A percentile compares a stretch with the other conserved stretches of the same genome.
Evolutionary conservation across 257 asterid genomes (phyloP).

Genomic region (Solanum etuberosum): DNA sequence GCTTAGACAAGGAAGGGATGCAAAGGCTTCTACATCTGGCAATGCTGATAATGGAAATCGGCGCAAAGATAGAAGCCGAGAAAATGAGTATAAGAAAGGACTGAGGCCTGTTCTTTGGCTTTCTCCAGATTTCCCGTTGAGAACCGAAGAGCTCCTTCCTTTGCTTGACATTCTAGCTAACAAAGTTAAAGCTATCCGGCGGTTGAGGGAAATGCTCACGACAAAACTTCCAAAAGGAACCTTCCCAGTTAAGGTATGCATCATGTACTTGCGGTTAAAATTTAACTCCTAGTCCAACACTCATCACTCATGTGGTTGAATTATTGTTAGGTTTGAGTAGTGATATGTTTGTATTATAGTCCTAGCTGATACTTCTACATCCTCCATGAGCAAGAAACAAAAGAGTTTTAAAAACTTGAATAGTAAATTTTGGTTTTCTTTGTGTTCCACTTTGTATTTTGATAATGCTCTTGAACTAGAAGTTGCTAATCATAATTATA

Average conservation of each 20-base stretch:
- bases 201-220: conserved; percentile 77
- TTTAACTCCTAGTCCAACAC: background rate
- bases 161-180: conserved; percentile 92
- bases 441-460: background rate
- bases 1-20: conserved; percentile 45
- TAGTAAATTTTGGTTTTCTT: background rate
- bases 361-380: background rate
- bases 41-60: conserved; percentile 40
- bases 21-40: conserved; percentile 51
- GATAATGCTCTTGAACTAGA: background rate
- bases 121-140: conserved; percentile 78
- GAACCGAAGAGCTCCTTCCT: conserved; percentile 83
- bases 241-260: conserved; percentile 83
- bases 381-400: background rate
- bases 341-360: background rate
- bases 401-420: background rate
- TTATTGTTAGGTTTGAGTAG: background rate
- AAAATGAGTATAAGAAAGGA: conserved; percentile 91
- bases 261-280: background rate
- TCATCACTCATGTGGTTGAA: background rate
- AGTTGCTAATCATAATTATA: background rate
- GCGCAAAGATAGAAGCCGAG: conserved; percentile 49
- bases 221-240: conserved; percentile 89
- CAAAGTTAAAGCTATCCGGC: conserved; percentile 85
- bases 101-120: conserved; percentile 97